Conservation (phyloP, 1,139 yeast species). For the Fermentozyma sake region DNA sequence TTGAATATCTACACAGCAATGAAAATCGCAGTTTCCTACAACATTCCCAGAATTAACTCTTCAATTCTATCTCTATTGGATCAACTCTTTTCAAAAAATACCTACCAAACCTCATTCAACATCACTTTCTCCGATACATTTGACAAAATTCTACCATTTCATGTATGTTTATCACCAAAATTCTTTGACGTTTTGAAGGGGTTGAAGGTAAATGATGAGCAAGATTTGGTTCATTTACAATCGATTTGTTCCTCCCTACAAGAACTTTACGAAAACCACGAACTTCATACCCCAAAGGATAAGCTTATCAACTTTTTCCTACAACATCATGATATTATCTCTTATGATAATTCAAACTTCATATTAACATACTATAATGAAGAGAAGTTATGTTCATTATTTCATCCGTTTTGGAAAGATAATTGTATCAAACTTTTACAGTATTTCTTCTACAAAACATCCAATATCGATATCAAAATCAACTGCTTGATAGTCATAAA, state of each 20-base stretch:
- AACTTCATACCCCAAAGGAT: conserved; percentile 43
- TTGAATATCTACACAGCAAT: conserved; percentile 23
- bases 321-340: conserved; percentile 30
- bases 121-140: conserved; percentile 44
- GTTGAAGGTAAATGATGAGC: conserved; percentile 22
- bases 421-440: conserved; percentile 44
- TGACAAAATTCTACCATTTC: no score
- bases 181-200: conserved; percentile 31
- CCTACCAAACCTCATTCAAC: conserved; percentile 33
- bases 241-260: conserved; percentile 36
- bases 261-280: conserved; percentile 28
- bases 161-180: no score
- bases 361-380: conserved; percentile 45
- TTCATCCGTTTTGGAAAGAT: conserved; percentile 50
- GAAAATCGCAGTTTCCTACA: conserved; percentile 18
- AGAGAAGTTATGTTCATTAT: conserved; percentile 51
- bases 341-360: conserved; percentile 32
- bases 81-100: conserved; percentile 26
- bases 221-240: conserved; percentile 30
- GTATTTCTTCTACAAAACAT: conserved; percentile 33
- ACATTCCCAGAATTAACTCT: conserved; percentile 28
- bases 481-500: conserved; percentile 41
- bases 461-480: conserved; percentile 29
- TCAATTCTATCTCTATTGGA: conserved; percentile 31
- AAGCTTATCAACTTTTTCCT: conserved; percentile 42